Evolutionary conservation across 2,329 filamentous ascomycete species (phyloP), one percentile per base, ranked within the genome.

Genomic region (Aspergillus jensenii): DNA sequence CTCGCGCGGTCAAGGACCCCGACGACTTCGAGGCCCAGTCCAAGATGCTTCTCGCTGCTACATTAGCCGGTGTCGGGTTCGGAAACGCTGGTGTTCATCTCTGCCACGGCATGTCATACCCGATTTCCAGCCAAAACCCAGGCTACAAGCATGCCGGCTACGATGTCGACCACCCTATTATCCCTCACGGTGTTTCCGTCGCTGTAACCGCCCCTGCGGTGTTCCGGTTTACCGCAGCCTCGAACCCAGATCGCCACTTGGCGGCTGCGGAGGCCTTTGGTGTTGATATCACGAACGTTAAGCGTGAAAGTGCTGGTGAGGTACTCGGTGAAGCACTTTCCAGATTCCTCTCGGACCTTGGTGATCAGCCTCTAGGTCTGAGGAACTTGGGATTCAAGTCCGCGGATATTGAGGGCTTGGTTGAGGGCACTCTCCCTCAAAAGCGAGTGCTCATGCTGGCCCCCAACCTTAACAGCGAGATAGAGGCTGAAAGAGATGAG

Each of bases 41-140:
- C 33, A 87, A 98, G 75, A 99, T 99, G 96, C 82, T 99, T 31
- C 85, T 99, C 19, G 95, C 95, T 2, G 90, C 95, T 1, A 99
- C 95, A 0, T 81, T 99, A 2, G 95, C 96, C 0, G 95, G 95
- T 46, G 92, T 99, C 3, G 95, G 95, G 0, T 99, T 99, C 73
- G 95, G 96, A 19, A 99, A 99, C 68, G 96, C 96, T 1, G 95
- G 96, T 50, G 95, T 99, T 2, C 95, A 99, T 78, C 81, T 91
- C 9, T 91, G 88, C 73, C 88, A 91, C 71, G 88, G 93, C 72
- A 98, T 99, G 93, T 96, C 90, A 23, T 99, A 99, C 71, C 95
- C 95, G 17, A 96, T 99, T 70, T 96, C 91, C 0, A 91, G 92
- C 31, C 93, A 97, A 73, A 99, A 99, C 73, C 91, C 90, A 0